A percentile compares a stretch with the other conserved stretches of the same genome.
These are phyloP conservation scores for Martiniozyma abietophila DNA, from an alignment of 805 yeast genomes.

Conservation along the genomic window DNA sequence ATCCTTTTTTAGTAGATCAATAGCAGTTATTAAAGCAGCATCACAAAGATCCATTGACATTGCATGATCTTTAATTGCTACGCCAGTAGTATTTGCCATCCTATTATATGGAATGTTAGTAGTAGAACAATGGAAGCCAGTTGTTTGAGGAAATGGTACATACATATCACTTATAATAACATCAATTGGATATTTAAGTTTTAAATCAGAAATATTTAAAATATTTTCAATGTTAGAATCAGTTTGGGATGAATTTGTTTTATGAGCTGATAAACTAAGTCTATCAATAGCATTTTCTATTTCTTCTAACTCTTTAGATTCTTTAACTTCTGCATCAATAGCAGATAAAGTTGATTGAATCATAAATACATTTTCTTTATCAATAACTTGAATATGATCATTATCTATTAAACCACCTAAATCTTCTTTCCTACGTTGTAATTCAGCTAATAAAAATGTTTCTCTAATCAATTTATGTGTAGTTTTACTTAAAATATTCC, in stretches of 20 bases:
- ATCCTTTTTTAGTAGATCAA: constrained; percentile 55
- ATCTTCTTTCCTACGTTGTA: constrained; percentile 21
- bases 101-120: constrained; percentile 75
- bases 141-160: constrained; percentile 48
- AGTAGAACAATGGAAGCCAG: constrained; percentile 49
- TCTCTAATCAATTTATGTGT: constrained; percentile 51
- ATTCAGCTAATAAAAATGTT: constrained; percentile 31
- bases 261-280: constrained; percentile 4
- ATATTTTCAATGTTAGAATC: background rate
- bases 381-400: no score
- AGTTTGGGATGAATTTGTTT: background rate
- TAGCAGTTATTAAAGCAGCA: constrained; percentile 74
- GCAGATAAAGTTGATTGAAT: no score
- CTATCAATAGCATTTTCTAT: constrained; percentile 1
- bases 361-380: no score
- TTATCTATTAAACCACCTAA: constrained; percentile 9
- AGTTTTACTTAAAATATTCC: constrained; percentile 62
- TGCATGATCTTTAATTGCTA: constrained; percentile 70
- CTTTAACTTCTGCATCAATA: constrained; percentile 15
- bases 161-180: constrained; percentile 76
- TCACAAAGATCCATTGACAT: constrained; percentile 87
- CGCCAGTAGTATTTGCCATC: constrained; percentile 90
- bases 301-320: constrained; percentile 6
- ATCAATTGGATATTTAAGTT: constrained; percentile 39
- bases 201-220: constrained; percentile 3